Percentiles rank a stretch among this genome's conserved stretches.
These are phyloP conservation scores for Penstemon davidsonii DNA, from an alignment of 257 asterid species.

Conservation along the genomic window DNA sequence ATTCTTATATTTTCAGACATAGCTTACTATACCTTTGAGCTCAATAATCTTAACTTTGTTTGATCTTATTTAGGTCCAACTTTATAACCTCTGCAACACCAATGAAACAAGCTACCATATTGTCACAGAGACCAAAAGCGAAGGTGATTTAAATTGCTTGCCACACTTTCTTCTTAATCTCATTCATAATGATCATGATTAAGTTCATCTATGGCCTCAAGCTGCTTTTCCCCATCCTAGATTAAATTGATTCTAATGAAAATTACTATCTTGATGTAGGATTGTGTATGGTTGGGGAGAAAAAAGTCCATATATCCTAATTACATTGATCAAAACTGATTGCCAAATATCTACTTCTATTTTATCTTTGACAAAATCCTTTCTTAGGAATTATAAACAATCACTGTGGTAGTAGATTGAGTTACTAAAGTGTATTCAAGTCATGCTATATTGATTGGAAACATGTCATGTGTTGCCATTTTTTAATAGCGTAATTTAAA, in stretches of 20 bases:
- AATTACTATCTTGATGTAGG: background rate
- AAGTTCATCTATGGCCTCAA: slow-evolving; percentile 1
- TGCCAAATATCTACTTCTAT: slow-evolving; percentile 3
- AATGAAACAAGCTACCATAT: slow-evolving; percentile 49
- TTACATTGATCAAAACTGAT: slow-evolving; percentile 11
- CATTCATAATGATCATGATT: background rate
- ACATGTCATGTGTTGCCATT: background rate
- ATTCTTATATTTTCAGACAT: slow-evolving; percentile 26
- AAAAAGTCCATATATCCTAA: slow-evolving; percentile 12
- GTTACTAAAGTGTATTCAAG: slow-evolving; percentile 1
- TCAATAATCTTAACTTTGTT: slow-evolving; percentile 29
- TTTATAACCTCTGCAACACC: slow-evolving; percentile 55
- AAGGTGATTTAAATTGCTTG: slow-evolving; percentile 53
- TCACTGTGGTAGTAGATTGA: background rate
- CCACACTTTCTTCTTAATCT: slow-evolving; percentile 17
- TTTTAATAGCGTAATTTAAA: background rate
- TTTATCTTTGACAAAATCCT: slow-evolving; percentile 11
- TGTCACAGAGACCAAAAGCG: slow-evolving; percentile 60
- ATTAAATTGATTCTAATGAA: slow-evolving; percentile 18
- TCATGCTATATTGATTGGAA: background rate
- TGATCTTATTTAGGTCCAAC: slow-evolving; percentile 53
- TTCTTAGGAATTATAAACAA: slow-evolving; percentile 13
- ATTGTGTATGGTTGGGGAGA: slow-evolving; percentile 15
- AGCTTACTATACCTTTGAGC: slow-evolving; percentile 13
- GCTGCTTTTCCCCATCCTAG: slow-evolving; percentile 7